Conservation (phyloP, 106 monocot species). For the Agapanthus africanus region DNA sequence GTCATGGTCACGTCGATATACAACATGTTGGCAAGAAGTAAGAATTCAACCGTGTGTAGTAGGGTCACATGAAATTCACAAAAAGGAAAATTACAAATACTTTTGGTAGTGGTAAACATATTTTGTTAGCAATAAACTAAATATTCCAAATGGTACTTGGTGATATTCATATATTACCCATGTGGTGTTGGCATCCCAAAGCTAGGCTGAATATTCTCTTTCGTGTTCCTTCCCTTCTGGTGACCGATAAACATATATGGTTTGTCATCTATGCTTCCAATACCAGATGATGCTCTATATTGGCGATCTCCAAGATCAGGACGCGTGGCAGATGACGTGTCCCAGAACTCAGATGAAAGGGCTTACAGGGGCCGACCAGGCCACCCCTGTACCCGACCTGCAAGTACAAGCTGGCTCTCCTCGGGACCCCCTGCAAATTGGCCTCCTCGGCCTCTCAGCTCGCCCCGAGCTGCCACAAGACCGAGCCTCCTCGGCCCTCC, state of each 20-base stretch:
- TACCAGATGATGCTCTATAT: too few relatives aligned
- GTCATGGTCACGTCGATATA: background rate
- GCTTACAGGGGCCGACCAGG: too few relatives aligned
- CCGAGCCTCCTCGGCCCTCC: too few relatives aligned
- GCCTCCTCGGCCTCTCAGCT: too few relatives aligned
- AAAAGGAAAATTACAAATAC: background rate
- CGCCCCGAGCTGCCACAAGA: too few relatives aligned
- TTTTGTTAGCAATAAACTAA: background rate
- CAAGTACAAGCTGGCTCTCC: too few relatives aligned
- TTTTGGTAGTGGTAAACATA: too few relatives aligned
- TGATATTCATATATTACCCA: conserved; percentile 45
- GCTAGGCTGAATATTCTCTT: conserved; percentile 85
- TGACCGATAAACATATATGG: conserved; percentile 88
- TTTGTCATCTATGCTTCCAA: conserved; percentile 78
- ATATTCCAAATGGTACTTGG: background rate
- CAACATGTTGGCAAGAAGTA: background rate
- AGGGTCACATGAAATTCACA: background rate
- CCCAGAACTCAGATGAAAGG: too few relatives aligned
- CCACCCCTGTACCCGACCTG: too few relatives aligned
- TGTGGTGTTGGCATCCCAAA: conserved; percentile 98
- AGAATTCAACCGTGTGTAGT: background rate
- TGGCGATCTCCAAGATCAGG: too few relatives aligned
- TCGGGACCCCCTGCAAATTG: too few relatives aligned
- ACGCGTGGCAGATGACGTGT: too few relatives aligned
- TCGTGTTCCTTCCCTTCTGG: conserved; percentile 90